phyloP scores from a whole-genome alignment of 139 green algal genomes.

The Coelastrella sp. region DNA sequence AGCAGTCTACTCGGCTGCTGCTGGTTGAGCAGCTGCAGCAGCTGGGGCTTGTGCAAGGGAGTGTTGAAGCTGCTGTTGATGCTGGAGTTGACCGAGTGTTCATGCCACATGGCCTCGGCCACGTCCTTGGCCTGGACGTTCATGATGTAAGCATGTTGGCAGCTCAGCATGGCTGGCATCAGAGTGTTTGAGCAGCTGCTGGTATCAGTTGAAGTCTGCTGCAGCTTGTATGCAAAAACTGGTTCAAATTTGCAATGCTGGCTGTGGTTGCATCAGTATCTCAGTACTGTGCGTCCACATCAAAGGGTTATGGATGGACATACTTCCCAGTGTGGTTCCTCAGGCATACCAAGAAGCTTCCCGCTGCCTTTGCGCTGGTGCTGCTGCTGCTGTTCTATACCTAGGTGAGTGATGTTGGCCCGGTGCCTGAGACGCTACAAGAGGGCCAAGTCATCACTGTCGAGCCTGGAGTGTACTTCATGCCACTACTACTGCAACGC shows the following conservation, averaged over 20 bases:
- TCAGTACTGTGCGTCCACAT: no score
- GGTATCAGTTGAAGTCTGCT: no score
- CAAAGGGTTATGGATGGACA: no score
- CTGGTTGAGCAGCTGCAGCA: conserved; percentile 80
- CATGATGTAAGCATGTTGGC: conserved; percentile 81
- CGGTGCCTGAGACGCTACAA: conserved; percentile 6
- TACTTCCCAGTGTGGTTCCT: no score
- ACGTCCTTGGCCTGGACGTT: conserved; percentile 92
- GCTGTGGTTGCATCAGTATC: no score
- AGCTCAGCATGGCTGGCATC: conserved; percentile 82
- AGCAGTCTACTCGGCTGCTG: conserved; percentile 79
- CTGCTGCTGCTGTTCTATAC: neutral
- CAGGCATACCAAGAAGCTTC: no score
- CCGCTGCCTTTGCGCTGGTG: no score
- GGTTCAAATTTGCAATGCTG: no score
- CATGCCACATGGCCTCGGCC: conserved; percentile 95
- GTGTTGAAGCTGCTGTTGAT: conserved; percentile 78
- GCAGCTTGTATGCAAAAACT: no score
- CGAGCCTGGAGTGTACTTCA: conserved; percentile 43
- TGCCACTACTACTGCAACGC: conserved; percentile 29
- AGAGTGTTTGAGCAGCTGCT: no score
- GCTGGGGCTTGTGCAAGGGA: conserved; percentile 61
- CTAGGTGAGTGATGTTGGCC: conserved; percentile 35
- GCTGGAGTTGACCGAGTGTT: conserved; percentile 85
- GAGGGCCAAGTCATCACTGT: conserved; percentile 36